Conservation (phyloP, 164 flowering plant genomes). For the Taxillus chinensis region DNA sequence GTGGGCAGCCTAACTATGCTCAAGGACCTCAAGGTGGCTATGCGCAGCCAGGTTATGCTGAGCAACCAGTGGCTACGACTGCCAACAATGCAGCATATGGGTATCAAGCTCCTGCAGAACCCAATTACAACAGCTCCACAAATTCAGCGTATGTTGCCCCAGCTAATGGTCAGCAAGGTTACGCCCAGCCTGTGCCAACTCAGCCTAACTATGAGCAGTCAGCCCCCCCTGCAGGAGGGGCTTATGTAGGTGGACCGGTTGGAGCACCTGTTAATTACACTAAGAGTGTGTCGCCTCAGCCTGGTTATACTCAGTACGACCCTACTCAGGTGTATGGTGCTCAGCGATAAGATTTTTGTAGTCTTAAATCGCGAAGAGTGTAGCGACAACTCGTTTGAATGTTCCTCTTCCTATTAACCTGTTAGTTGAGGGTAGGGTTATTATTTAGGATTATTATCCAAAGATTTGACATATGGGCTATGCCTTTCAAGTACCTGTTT, state of each 20-base stretch:
- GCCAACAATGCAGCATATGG: conserved; percentile 37
- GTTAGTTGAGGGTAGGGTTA: background rate
- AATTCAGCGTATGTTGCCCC: conserved; percentile 38
- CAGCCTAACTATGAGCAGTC: conserved; percentile 59
- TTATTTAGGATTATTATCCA: background rate
- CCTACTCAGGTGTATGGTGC: conserved; percentile 49
- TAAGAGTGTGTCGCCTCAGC: conserved; percentile 48
- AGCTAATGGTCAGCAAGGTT: conserved; percentile 31
- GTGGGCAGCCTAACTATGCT: conserved; percentile 44
- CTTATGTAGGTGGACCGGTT: conserved; percentile 19
- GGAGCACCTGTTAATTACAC: conserved; percentile 36
- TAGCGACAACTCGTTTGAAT: background rate
- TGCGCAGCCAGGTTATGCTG: conserved; percentile 53
- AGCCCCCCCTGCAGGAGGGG: conserved; percentile 28
- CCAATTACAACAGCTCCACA: conserved; percentile 18
- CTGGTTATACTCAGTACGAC: conserved; percentile 57
- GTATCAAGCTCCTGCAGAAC: conserved; percentile 46
- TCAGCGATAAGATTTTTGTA: conserved; percentile 20
- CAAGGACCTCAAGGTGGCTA: conserved; percentile 40
- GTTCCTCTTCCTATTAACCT: background rate
- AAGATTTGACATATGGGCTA: background rate
- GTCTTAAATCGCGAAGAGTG: background rate
- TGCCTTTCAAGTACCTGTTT: background rate
- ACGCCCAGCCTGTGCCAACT: conserved; percentile 40
- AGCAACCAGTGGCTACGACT: conserved; percentile 29